phyloP scores from a whole-genome alignment of 352 stramenopile genomes.

The Thalassiosira ordinaria region DNA sequence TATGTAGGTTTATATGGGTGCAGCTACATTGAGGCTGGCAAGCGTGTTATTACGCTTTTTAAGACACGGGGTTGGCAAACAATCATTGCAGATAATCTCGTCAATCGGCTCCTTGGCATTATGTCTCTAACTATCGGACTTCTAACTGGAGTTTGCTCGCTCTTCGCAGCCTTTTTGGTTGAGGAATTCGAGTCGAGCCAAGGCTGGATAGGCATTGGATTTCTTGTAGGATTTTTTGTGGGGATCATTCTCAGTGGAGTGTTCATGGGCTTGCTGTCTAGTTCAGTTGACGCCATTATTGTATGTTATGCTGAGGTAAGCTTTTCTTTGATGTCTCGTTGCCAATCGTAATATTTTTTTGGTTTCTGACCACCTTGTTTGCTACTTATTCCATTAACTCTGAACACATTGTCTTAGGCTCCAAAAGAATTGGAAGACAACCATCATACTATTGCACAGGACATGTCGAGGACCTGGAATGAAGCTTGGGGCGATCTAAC shows the following conservation, averaged over 20 bases:
- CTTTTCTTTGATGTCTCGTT: background rate
- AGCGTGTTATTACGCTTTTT: conserved; percentile 93
- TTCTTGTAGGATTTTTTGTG: conserved; percentile 90
- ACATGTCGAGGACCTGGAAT: conserved; percentile 68
- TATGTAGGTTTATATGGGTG: conserved; percentile 92
- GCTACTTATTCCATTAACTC: too few relatives aligned
- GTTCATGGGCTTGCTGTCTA: conserved; percentile 92
- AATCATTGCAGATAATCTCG: conserved; percentile 96
- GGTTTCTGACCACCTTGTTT: too few relatives aligned
- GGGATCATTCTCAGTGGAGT: conserved; percentile 90
- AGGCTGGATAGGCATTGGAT: conserved; percentile 55
- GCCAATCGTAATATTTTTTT: too few relatives aligned
- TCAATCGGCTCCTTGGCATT: conserved; percentile 87
- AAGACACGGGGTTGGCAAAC: conserved; percentile 91
- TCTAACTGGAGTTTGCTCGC: conserved; percentile 39
- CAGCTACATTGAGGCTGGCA: conserved; percentile 92
- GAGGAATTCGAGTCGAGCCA: conserved; percentile 45
- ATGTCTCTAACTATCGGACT: conserved; percentile 87
- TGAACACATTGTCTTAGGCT: too few relatives aligned
- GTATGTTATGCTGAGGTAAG: conserved; percentile 92
- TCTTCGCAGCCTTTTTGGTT: conserved; percentile 39
- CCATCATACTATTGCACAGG: conserved; percentile 66
- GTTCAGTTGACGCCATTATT: conserved; percentile 93
- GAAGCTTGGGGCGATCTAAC: conserved; percentile 47
- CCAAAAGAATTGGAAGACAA: conserved; percentile 72